phyloP scores from a whole-genome alignment of 768 basidiomycete species.

The Kwoniella newhampshirensis region DNA sequence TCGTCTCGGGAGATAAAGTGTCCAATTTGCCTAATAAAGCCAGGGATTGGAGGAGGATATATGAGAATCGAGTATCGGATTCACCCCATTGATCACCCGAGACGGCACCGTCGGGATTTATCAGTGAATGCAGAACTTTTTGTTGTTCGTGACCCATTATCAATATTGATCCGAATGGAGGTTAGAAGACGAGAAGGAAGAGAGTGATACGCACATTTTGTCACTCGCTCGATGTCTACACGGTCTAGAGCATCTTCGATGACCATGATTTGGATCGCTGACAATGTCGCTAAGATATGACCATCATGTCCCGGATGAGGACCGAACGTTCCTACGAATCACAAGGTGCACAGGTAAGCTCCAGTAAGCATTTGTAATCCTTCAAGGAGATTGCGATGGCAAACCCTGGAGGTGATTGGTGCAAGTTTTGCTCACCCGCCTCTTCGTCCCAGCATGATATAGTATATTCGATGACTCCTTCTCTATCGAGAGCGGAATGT shows the following conservation, averaged over 20 bases:
- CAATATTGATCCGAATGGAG: neutral
- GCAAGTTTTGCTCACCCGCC: slow-evolving; percentile 61
- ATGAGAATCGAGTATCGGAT: slow-evolving; percentile 83
- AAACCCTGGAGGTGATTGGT: neutral
- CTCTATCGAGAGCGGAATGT: slow-evolving; percentile 72
- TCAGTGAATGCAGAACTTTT: slow-evolving; percentile 76
- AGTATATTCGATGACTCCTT: slow-evolving; percentile 84
- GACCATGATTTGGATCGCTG: slow-evolving; percentile 85
- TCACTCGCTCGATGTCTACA: slow-evolving; percentile 67
- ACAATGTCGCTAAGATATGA: slow-evolving; percentile 79
- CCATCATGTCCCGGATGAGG: slow-evolving; percentile 92
- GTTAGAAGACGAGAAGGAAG: neutral
- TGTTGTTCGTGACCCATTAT: neutral
- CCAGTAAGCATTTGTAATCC: neutral
- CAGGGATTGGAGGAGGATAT: slow-evolving; percentile 78
- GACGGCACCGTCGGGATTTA: slow-evolving; percentile 76
- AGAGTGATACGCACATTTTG: slow-evolving; percentile 63
- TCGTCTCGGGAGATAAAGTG: slow-evolving; percentile 58
- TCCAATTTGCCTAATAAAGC: slow-evolving; percentile 76
- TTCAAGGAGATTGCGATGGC: neutral
- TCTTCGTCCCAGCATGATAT: slow-evolving; percentile 94
- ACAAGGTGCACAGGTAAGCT: too few species aligned
- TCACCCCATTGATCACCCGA: slow-evolving; percentile 92
- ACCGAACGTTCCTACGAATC: slow-evolving; percentile 89
- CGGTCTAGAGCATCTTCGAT: slow-evolving; percentile 78